Evolutionary conservation across 2,329 filamentous ascomycete genomes (phyloP).

Genomic region (Alternaria rosae): DNA sequence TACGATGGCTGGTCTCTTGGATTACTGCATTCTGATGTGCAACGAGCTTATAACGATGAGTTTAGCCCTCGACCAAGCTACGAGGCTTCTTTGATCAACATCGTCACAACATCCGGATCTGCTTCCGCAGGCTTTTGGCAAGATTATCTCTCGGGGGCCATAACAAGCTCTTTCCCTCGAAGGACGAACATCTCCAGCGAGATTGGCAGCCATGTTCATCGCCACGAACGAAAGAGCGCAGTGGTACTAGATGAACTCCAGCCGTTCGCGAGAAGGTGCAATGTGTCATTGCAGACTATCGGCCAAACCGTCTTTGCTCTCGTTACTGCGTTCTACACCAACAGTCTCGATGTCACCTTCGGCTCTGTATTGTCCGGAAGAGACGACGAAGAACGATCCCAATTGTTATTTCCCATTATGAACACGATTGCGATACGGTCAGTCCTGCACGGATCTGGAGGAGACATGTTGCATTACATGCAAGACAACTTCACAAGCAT

Average conservation of each 20-base stretch:
- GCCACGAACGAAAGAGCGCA: conserved; percentile 57
- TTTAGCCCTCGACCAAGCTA: conserved; percentile 57
- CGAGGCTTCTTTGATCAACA: conserved; percentile 62
- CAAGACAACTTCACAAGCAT: conserved; percentile 74
- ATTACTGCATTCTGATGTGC: conserved; percentile 75
- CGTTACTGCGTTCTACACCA: conserved; percentile 68
- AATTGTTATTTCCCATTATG: conserved; percentile 86
- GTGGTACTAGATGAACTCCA: conserved; percentile 55
- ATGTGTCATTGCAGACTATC: conserved; percentile 77
- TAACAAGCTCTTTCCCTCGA: conserved; percentile 51
- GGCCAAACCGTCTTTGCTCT: conserved; percentile 80
- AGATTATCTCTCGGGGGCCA: conserved; percentile 66
- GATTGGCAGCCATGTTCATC: conserved; percentile 42
- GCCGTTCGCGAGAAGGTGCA: conserved; percentile 69
- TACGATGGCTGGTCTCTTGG: conserved; percentile 89
- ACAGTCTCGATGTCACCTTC: conserved; percentile 77
- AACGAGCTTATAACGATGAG: conserved; percentile 65
- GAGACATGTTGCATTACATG: conserved; percentile 73
- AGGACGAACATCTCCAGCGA: background rate
- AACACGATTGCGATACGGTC: conserved; percentile 82
- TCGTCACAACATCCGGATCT: conserved; percentile 58
- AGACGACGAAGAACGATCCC: conserved; percentile 72
- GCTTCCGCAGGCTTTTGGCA: conserved; percentile 73
- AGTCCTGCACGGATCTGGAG: conserved; percentile 72
- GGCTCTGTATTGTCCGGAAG: conserved; percentile 85